Percentiles rank a stretch among this genome's conserved stretches.
Evolutionary conservation across 2,329 filamentous ascomycete species (phyloP).

Genomic region (Pseudocercospora pini-densiflorae): DNA sequence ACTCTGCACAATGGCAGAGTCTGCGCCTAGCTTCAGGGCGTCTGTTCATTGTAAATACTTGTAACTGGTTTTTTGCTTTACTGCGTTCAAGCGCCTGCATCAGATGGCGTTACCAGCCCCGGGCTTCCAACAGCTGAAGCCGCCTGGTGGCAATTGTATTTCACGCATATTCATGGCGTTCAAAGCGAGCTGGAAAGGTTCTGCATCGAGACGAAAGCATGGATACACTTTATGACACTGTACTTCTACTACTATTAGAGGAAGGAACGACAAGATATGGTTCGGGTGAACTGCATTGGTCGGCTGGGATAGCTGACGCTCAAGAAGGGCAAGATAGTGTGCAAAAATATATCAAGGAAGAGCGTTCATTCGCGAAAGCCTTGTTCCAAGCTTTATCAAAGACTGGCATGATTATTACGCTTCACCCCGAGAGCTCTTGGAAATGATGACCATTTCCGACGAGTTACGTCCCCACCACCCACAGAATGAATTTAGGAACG

Average conservation of each 20-base stretch:
- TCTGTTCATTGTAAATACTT: slow-evolving; percentile 16
- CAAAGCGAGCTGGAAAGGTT: slow-evolving; percentile 1
- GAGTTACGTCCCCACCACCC: neutral
- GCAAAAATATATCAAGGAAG: neutral
- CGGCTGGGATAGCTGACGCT: slow-evolving; percentile 9
- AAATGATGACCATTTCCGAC: neutral
- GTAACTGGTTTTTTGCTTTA: slow-evolving; percentile 12
- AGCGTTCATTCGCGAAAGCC: slow-evolving; percentile 6
- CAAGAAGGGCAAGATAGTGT: slow-evolving; percentile 5
- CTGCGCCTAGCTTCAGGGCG: neutral
- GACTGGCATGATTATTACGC: neutral
- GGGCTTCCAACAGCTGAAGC: slow-evolving; percentile 28
- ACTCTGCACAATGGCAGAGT: neutral
- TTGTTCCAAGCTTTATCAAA: neutral
- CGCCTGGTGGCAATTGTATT: slow-evolving; percentile 10
- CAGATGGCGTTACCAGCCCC: slow-evolving; percentile 16
- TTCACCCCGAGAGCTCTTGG: neutral
- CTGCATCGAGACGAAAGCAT: slow-evolving; percentile 4
- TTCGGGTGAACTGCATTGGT: neutral
- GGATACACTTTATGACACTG: slow-evolving; percentile 7
- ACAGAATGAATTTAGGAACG: neutral
- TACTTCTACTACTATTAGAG: neutral
- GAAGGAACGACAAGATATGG: slow-evolving; percentile 10
- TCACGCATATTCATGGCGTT: slow-evolving; percentile 14
- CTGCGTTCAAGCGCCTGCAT: slow-evolving; percentile 27